Base-by-base conservation (phyloP, 164 flowering plant species). In the Warburgia ugandensis region DNA sequence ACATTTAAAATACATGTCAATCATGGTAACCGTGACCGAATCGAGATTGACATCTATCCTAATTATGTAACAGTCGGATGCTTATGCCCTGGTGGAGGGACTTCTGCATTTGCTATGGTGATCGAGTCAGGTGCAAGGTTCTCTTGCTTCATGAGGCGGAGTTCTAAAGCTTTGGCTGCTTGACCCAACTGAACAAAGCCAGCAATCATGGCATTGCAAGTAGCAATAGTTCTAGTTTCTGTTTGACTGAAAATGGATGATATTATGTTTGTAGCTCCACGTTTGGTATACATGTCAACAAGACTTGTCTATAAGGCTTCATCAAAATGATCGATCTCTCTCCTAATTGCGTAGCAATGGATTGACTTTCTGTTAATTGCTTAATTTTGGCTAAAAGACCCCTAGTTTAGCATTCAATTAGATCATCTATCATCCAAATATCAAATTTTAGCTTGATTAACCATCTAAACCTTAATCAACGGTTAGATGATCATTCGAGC, bases 1-100 rank as follows among this genome's bases (percentile, higher is more conserved):
- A 59, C 77, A 74, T 62, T 70, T 66, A 23, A 64, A 68, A 38
- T 80, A 80, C 77, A 80, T 69, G 38, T 79, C 80, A 17, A 80
- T 55, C 46, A 83, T 64, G 50, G 86, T 77, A 12, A 22, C 48
- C 17, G 69, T 51, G 25, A 76, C 68, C 26, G 71, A 14, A 69
- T 80, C 83, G 4, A 69, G 66, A 33, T 50, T 36, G 13, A 65
- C 25, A 6, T 65, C 74, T 5, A 5, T 23, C 45, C 78, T 67
- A 28, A 79, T 60, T n/a, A 73, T 58, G 50, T 70, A 60, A 28
- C 76, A 62, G 64, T 83, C n/a, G 91, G 31, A 83, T 64, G 48
- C 73, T 66, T 58, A 58, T 67, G 14, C 91, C 91, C 51, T 50
- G 61, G 40, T 23, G 52, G 32, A 73, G 47, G 52, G 13, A 40